Percentiles rank a stretch among this genome's conserved stretches.
Conservation (phyloP, 305 asterid genomes). For the Solanum hybrid region DNA sequence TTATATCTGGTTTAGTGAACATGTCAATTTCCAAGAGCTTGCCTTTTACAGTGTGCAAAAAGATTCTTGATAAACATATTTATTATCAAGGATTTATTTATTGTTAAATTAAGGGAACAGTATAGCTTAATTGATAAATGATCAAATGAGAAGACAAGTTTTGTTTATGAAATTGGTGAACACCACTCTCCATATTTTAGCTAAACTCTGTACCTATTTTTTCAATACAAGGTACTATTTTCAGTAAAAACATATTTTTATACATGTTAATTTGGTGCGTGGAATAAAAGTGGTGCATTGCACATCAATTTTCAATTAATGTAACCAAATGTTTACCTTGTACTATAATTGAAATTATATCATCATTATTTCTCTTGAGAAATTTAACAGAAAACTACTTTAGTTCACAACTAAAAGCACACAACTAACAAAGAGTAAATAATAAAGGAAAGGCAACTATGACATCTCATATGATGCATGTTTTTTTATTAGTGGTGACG, state of each 20-base stretch:
- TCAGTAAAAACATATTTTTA: neutral
- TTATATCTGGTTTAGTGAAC: neutral
- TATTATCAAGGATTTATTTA: neutral
- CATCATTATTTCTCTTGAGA: neutral
- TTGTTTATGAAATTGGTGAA: neutral
- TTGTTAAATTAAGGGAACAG: neutral
- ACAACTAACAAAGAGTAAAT: neutral
- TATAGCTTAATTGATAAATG: neutral
- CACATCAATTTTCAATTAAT: neutral
- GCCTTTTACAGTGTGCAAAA: neutral
- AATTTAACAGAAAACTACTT: neutral
- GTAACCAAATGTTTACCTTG: neutral
- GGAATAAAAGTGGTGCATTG: neutral
- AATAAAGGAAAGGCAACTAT: neutral
- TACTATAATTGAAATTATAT: neutral
- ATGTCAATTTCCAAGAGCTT: neutral
- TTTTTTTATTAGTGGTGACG: neutral
- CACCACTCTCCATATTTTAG: neutral
- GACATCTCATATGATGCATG: neutral
- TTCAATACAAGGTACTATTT: neutral
- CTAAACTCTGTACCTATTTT: neutral
- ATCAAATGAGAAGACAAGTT: neutral
- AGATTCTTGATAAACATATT: neutral
- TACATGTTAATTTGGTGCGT: neutral
- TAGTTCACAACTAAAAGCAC: neutral